phyloP scores from a whole-genome alignment of 306 rosid genomes.

The Cucurbita maxima region DNA sequence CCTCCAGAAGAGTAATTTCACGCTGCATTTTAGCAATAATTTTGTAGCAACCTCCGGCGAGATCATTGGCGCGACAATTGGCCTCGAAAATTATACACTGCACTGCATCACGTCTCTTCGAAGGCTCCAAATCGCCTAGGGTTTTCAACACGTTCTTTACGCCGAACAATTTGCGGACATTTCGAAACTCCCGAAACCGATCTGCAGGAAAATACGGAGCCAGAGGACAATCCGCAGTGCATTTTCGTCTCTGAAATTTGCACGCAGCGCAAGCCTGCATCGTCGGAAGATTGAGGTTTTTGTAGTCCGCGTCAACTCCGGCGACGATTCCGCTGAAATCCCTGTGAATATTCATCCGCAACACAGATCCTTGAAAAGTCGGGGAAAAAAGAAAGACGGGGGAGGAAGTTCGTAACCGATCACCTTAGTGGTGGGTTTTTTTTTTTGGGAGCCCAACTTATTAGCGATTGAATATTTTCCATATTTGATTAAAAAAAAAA shows the following conservation, averaged over 20 bases:
- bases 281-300: neutral
- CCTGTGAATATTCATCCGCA: neutral
- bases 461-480: neutral
- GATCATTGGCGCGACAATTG: neutral
- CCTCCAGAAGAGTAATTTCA: neutral
- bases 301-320: neutral
- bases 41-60: neutral
- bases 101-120: neutral
- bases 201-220: neutral
- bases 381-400: neutral
- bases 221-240: neutral
- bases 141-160: neutral
- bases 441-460: neutral
- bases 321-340: neutral
- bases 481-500: no score
- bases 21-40: neutral
- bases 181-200: neutral
- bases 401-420: neutral
- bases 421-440: neutral
- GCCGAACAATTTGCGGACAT: neutral
- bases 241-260: slow-evolving; percentile 1
- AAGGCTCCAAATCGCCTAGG: neutral
- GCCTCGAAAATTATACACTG: neutral
- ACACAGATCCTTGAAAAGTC: neutral
- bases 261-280: neutral